phyloP scores from a whole-genome alignment of 805 yeast genomes.

The Phaffomyces opuntiae region DNA sequence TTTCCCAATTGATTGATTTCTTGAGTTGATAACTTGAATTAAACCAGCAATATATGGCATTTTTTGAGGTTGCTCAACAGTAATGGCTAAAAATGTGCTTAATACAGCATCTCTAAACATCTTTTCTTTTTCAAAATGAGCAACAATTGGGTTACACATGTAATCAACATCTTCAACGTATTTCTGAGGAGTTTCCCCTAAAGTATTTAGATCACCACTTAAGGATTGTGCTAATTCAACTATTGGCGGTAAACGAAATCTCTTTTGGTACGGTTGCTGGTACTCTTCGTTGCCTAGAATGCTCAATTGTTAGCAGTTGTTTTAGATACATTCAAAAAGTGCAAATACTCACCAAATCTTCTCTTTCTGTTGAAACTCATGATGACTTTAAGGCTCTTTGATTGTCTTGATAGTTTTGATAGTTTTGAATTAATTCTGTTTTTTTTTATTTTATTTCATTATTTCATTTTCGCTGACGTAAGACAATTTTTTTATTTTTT shows the following conservation, averaged over 20 bases:
- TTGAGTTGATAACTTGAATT: conserved; percentile 57
- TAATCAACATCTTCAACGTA: conserved; percentile 59
- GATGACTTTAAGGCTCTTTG: neutral
- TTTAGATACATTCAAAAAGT: neutral
- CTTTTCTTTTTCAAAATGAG: conserved; percentile 57
- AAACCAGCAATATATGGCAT: conserved; percentile 64
- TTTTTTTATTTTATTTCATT: neutral
- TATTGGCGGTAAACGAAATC: conserved; percentile 34
- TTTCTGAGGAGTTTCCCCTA: conserved; percentile 46
- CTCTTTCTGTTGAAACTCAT: conserved; percentile 24
- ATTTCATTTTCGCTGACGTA: no score
- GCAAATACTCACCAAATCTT: conserved; percentile 18
- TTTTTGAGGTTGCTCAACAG: conserved; percentile 89
- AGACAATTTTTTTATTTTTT: no score
- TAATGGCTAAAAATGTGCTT: conserved; percentile 58
- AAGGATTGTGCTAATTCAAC: conserved; percentile 40
- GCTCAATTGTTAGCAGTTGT: neutral
- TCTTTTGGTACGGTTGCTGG: conserved; percentile 19
- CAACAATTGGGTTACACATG: conserved; percentile 58
- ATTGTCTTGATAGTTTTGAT: neutral
- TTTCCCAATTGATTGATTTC: conserved; percentile 59
- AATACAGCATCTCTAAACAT: conserved; percentile 52
- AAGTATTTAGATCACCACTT: conserved; percentile 44
- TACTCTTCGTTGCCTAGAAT: conserved; percentile 18
- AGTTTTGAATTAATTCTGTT: neutral